Base-by-base conservation (phyloP, 441 rosid species). In the Breynia disticha region DNA sequence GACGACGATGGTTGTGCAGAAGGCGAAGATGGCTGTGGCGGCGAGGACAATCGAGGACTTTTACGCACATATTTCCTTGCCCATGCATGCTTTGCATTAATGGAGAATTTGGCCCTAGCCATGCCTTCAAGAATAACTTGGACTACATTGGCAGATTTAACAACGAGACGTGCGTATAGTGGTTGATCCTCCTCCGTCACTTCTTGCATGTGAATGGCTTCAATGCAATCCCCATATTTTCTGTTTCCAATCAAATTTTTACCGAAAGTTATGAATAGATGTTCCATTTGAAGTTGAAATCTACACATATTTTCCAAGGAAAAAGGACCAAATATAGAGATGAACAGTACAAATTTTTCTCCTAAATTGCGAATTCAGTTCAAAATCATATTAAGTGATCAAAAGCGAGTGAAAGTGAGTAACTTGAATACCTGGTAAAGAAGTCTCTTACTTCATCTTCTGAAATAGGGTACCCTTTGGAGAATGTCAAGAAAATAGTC, bases 401-500 rank as follows among this genome's bases (percentile, higher is more conserved):
- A 15, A 15, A 41, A 41, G 2, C 3, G 44, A 2, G 44, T 9
- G n/a, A 41, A 41, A 41, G 13, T 9, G 43, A 2, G 43, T 39
- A 39, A 10, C 32, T 3, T 3, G 5, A 45, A 4, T 57, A 76
- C 86, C 79, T 72, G 15, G 72, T 70, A 75, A 87, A 77, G 73
- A 69, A 76, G 16, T 62, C 73, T 55, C 54, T 65, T 24, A 80
- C 66, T 75, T 84, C 90, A 14, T 57, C 56, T 56, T 77, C 74
- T 4, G 78, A 59, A 62, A 82, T 66, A 5, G 86, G 84, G 62
- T 80, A 79, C 0, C 96, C 90, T 68, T 60, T 82, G 0, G 94
- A 84, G 61, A 84, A 87, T 0, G 90, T 87, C 66, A 84, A 70
- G 79, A 87, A 87, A 68, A 84, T 66, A 11, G 96, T 80, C 69